A percentile compares a stretch with the other conserved stretches of the same genome.
Evolutionary conservation across 2,329 filamentous ascomycete genomes (phyloP).

Genomic region (Botrytis pseudocinerea): DNA sequence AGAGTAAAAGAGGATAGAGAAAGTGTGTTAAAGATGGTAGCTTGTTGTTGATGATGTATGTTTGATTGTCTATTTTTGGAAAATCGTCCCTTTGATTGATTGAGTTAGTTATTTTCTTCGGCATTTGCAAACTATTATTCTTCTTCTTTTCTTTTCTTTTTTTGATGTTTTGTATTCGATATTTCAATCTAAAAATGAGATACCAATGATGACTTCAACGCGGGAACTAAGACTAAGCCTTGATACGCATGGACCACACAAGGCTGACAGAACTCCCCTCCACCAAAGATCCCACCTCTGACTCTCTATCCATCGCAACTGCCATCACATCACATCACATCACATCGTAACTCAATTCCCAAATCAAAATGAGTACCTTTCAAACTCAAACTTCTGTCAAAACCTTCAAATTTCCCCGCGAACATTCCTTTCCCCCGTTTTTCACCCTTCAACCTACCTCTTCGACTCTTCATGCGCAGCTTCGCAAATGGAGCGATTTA

Average conservation of each 20-base stretch:
- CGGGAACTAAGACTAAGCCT: neutral
- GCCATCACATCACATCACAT: neutral
- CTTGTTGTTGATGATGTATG: neutral
- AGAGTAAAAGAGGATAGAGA: neutral
- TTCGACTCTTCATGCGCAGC: constrained; percentile 71
- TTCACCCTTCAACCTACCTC: constrained; percentile 79
- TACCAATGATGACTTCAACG: neutral
- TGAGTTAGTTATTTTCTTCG: neutral
- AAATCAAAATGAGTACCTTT: constrained; percentile 29
- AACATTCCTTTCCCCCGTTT: constrained; percentile 80
- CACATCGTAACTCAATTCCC: neutral
- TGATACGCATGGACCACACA: constrained; percentile 1
- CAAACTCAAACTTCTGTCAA: constrained; percentile 8
- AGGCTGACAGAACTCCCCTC: constrained; percentile 6
- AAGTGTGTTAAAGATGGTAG: no score
- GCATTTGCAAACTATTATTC: neutral
- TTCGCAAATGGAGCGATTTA: constrained; percentile 81
- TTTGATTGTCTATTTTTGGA: neutral
- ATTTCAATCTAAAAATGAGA: neutral
- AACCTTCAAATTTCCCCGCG: constrained; percentile 58
- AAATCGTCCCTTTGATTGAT: neutral
- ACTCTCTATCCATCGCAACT: neutral
- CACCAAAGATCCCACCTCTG: neutral
- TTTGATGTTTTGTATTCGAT: neutral
- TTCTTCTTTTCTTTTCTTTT: neutral